Evolutionary conservation across 176 grass and related monocot genomes (phyloP), one percentile per base, ranked within the genome.

Genomic region (Ananas comosus): DNA sequence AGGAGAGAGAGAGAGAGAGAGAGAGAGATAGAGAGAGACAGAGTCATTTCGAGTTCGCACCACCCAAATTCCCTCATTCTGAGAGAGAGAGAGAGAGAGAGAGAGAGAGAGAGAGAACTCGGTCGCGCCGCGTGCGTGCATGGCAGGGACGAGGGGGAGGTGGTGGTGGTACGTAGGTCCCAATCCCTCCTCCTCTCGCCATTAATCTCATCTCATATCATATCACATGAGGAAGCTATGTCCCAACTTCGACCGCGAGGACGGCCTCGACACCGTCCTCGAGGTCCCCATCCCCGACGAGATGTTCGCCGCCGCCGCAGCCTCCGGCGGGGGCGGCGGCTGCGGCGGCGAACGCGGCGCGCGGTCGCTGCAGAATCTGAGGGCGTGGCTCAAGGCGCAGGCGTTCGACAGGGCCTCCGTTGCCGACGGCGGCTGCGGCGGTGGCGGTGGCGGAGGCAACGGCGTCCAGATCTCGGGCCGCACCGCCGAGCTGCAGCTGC

Each of bases 271-370:
- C 82, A 99, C 94, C 77, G 85, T 99, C 74, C 78, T 99, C 13
- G 94, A 99, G 90, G 90, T 99, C 81, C 94, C 94, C 71, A 91
- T 99, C 83, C 94, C 90, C 50, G 87, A 93, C 24, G 94, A 93
- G 75, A 93, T 99, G 87, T 86, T 92, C 47, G 68, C 75, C 82
- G 75, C 64, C 73, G 53, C 50, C 13, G 82, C 79, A 33, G 80
- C 73, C 22, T 10, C 72, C 11, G 76, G 82, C 70, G 78, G 77
- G 10, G 76, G 78, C 7, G 22, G 78, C 7, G 22, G 22, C 22
- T 0, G 22, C 11, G 76, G 82, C 70, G 78, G 78, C 7, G n/a
- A n/a, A n/a, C n/a, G n/a, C n/a, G 76, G 77, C 51, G 61, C 77
- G 73, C 22, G 14, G 21, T 42, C 33, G 33, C 47, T 63, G 63